Conservation (phyloP, 805 yeast genomes). For the Candida nonsorbophila region DNA sequence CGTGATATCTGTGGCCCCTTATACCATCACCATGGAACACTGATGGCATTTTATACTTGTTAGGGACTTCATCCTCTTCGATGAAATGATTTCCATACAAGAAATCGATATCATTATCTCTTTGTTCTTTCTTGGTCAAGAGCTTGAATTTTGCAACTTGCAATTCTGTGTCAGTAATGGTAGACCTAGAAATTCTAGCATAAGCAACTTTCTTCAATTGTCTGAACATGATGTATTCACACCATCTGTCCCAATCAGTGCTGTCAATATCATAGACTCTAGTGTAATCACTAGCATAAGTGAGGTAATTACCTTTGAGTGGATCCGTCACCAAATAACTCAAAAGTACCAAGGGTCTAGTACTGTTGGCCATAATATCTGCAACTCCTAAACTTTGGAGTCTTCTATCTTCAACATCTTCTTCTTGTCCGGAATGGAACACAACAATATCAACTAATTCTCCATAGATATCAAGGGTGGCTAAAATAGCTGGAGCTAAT, state of each 20-base stretch:
- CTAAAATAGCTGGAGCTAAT: constrained; percentile 96
- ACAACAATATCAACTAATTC: constrained; percentile 86
- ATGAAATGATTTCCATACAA: constrained; percentile 54
- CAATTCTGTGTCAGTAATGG: constrained; percentile 94
- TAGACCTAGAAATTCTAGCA: constrained; percentile 87
- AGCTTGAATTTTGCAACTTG: constrained; percentile 90
- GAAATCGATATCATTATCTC: constrained; percentile 25
- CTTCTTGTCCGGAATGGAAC: constrained; percentile 98
- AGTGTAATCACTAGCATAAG: constrained; percentile 76
- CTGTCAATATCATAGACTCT: constrained; percentile 94
- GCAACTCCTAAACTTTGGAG: constrained; percentile 75
- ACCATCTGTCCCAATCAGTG: constrained; percentile 96
- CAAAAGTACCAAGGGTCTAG: constrained; percentile 78
- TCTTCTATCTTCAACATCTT: constrained; percentile 89
- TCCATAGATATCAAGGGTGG: constrained; percentile 89
- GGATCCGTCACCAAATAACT: constrained; percentile 92
- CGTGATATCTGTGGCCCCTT: constrained; percentile 90
- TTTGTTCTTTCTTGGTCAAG: constrained; percentile 31
- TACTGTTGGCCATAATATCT: constrained; percentile 74
- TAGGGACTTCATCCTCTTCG: constrained; percentile 51
- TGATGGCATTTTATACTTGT: constrained; percentile 68
- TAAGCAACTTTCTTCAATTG: constrained; percentile 84
- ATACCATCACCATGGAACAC: constrained; percentile 86
- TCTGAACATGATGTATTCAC: constrained; percentile 90
- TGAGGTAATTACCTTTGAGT: constrained; percentile 82